Evolutionary conservation across 2,329 filamentous ascomycete species (phyloP), one percentile per base, ranked within the genome.

Genomic region (Aureobasidium sp.): DNA sequence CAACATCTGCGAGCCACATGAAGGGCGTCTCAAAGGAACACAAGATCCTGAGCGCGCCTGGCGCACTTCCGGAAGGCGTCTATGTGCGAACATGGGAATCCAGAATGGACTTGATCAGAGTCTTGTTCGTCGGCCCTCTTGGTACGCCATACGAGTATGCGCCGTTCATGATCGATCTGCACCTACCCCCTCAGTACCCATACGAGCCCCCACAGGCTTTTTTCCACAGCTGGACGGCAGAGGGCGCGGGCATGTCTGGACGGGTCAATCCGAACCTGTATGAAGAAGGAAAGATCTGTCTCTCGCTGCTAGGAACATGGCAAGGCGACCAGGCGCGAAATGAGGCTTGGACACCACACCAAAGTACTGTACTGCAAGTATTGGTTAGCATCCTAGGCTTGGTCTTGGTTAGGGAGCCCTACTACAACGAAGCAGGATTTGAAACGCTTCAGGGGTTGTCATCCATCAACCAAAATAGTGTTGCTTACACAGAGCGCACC

Each of bases 381-480:
- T 69, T 84, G 3, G 81, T 84, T n/a, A 82, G 78, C 17, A 74
- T 84, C 41, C 77, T 83, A 74, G 82, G 81, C 0, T 72, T 84
- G 6, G 82, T 84, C 0, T 73, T 87, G 15, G 83, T 86, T 22
- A 79, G 79, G 48, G 79, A 82, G 64, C 84, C 84, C 0, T 86
- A 84, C 69, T 86, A 83, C 73, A 86, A 86, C 67, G 84, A 87
- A 73, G 83, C 84, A 12, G 84, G 84, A 29, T 86, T 82, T 65
- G 83, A 85, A 80, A 61, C 77, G 74, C 51, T 77, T 74, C 11
- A 76, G 78, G 3, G 61, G 27, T 34, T 65, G 15, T 74, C 75
- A 5, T 77, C 81, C 58, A 77, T 78, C 8, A 72, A 71, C 3
- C 68, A 80, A 2, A 79, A 78, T 52, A 77, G 77, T 5, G 74